Conservation (phyloP, 2,329 filamentous ascomycete genomes). For the Colletotrichum sp. region DNA sequence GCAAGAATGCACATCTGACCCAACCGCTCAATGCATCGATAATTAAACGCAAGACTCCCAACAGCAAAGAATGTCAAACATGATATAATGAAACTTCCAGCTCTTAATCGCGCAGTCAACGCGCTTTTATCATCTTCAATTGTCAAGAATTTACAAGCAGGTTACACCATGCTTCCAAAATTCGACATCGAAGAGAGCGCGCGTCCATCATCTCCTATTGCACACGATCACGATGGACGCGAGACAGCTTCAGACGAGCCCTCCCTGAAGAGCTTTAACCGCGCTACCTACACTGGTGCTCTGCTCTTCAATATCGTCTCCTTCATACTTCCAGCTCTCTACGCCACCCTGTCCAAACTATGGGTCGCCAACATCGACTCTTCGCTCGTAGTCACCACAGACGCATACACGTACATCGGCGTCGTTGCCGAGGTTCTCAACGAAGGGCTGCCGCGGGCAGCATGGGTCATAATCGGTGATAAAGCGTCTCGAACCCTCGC, state of each 20-base stretch:
- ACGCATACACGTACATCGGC: constrained; percentile 73
- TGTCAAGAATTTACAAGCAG: not conserved
- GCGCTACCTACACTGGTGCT: constrained; percentile 54
- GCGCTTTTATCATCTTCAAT: not conserved
- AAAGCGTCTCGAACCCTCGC: constrained; percentile 54
- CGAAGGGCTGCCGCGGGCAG: constrained; percentile 72
- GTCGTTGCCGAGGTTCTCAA: constrained; percentile 73
- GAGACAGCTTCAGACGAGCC: not conserved
- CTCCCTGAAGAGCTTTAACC: not conserved
- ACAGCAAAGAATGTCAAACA: not conserved
- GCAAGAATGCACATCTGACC: not conserved
- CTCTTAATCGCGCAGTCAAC: not conserved
- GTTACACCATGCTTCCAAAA: constrained; percentile 13
- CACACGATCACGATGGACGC: not conserved
- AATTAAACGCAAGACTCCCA: not conserved
- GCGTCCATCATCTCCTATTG: not conserved
- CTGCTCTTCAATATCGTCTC: constrained; percentile 67
- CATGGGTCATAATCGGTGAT: constrained; percentile 74
- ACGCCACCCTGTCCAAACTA: constrained; percentile 70
- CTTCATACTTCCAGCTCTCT: constrained; percentile 71
- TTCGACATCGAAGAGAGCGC: not conserved
- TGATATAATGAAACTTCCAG: not conserved
- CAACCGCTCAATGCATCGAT: not conserved
- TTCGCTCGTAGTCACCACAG: constrained; percentile 65
- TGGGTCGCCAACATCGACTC: constrained; percentile 74